phyloP scores from a whole-genome alignment of 2,329 filamentous ascomycete species.

The Zasmidium citrigriseum region DNA sequence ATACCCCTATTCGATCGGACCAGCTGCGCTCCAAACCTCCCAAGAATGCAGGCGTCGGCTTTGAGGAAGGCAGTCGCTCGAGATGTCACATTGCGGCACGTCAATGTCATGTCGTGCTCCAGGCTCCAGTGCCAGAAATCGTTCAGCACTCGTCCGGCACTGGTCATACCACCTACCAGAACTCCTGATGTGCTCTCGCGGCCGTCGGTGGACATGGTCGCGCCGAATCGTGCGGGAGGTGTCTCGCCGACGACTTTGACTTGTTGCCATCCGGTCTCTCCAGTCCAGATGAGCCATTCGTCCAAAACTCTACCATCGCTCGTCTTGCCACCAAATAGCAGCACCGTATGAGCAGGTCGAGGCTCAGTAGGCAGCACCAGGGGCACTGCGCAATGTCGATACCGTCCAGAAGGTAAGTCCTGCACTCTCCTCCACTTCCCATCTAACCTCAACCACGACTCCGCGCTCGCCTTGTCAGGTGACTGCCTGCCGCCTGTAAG shows the following conservation, averaged over 20 bases:
- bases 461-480: constrained; percentile 66
- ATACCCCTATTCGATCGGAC: constrained; percentile 48
- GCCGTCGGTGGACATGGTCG: constrained; percentile 50
- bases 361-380: constrained; percentile 38
- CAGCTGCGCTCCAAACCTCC: constrained; percentile 55
- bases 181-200: constrained; percentile 55
- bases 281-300: constrained; percentile 49
- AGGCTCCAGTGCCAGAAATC: constrained; percentile 66
- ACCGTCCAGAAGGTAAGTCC: constrained; percentile 70
- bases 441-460: constrained; percentile 73
- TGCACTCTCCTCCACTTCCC: constrained; percentile 65
- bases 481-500: constrained; percentile 78
- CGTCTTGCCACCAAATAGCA: constrained; percentile 50
- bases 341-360: constrained; percentile 37
- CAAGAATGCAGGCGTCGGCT: constrained; percentile 32
- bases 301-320: constrained; percentile 43
- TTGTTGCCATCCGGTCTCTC: constrained; percentile 53
- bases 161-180: constrained; percentile 70
- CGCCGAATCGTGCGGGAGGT: constrained; percentile 59
- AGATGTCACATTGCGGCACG: constrained; percentile 27
- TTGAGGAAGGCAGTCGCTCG: constrained; percentile 29
- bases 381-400: constrained; percentile 68
- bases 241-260: constrained; percentile 34
- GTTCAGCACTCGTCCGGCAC: constrained; percentile 62
- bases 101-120: constrained; percentile 41